A percentile compares a stretch with the other conserved stretches of the same genome.
These are phyloP conservation scores for Dictyostelium purpureum DNA, from an alignment of 78 protist genomes.

Conservation along the genomic window DNA sequence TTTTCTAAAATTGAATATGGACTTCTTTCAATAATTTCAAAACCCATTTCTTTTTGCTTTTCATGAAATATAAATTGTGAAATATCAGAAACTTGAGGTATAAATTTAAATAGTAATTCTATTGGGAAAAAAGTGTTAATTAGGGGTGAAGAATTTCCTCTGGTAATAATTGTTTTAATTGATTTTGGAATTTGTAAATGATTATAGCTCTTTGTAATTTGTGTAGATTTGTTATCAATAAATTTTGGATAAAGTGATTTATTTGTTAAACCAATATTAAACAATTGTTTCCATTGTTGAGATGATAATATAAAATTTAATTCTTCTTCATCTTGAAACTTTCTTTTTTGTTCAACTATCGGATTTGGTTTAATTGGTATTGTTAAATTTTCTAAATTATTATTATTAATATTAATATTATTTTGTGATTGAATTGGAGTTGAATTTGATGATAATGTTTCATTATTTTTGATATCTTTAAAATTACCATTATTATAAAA, in stretches of 20 bases:
- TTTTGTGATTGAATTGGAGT: too few relatives aligned
- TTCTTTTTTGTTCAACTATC: neutral
- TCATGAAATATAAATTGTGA: slow-evolving; percentile 6
- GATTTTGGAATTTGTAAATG: slow-evolving; percentile 11
- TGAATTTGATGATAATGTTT: neutral
- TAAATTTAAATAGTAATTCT: slow-evolving; percentile 38
- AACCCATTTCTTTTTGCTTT: slow-evolving; percentile 32
- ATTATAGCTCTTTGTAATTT: neutral
- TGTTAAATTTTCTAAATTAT: neutral
- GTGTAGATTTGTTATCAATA: neutral
- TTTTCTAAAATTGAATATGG: slow-evolving; percentile 21
- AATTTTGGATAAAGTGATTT: neutral
- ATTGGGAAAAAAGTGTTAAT: slow-evolving; percentile 29
- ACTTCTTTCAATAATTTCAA: slow-evolving; percentile 31
- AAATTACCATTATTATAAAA: neutral
- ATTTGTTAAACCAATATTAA: slow-evolving; percentile 29
- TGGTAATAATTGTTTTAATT: neutral
- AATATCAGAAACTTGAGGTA: slow-evolving; percentile 16
- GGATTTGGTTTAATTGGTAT: neutral
- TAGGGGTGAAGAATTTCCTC: neutral
- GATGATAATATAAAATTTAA: slow-evolving; percentile 24
- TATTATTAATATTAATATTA: neutral
- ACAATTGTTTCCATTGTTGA: slow-evolving; percentile 75
- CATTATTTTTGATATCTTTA: neutral
- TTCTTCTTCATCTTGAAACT: slow-evolving; percentile 2